A percentile compares a stretch with the other conserved stretches of the same genome.
These are phyloP conservation scores for Lactifluus echinatus DNA, from an alignment of 768 basidiomycete species.

Conservation along the genomic window DNA sequence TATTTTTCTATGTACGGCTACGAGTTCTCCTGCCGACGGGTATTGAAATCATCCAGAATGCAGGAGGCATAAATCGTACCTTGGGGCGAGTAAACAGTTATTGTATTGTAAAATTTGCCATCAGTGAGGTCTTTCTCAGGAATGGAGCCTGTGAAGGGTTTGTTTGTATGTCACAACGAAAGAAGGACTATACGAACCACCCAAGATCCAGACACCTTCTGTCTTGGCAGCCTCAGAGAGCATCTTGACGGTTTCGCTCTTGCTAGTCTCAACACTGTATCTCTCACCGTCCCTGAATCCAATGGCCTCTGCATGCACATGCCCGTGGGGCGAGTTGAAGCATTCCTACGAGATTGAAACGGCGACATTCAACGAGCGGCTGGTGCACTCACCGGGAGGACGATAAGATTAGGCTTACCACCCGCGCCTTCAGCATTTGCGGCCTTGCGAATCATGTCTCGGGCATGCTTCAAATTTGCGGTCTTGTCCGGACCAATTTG, in stretches of 20 bases:
- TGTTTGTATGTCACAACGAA: not conserved
- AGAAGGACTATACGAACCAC: conserved; percentile 43
- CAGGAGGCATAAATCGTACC: conserved; percentile 33
- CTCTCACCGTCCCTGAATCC: conserved; percentile 47
- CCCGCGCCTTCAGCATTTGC: conserved; percentile 28
- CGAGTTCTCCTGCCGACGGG: conserved; percentile 55
- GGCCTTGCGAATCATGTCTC: conserved; percentile 70
- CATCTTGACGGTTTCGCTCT: conserved; percentile 74
- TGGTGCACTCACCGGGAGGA: conserved; percentile 58
- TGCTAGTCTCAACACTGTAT: conserved; percentile 46
- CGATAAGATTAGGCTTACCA: conserved; percentile 73
- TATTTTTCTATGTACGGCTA: conserved; percentile 86
- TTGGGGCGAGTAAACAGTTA: conserved; percentile 80
- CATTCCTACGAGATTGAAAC: conserved; percentile 45
- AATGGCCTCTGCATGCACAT: conserved; percentile 70
- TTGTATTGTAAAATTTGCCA: conserved; percentile 83
- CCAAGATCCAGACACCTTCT: conserved; percentile 80
- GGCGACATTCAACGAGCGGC: not conserved
- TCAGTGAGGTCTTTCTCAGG: conserved; percentile 65
- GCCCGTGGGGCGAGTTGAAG: conserved; percentile 83
- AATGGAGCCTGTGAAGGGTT: conserved; percentile 66
- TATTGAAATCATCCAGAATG: conserved; percentile 5
- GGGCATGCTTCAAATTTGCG: conserved; percentile 76
- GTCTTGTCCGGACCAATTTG: conserved; percentile 58
- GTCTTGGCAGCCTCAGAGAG: conserved; percentile 76